phyloP scores from a whole-genome alignment of 2,329 filamentous ascomycete genomes.

The Daldinia sp. region DNA sequence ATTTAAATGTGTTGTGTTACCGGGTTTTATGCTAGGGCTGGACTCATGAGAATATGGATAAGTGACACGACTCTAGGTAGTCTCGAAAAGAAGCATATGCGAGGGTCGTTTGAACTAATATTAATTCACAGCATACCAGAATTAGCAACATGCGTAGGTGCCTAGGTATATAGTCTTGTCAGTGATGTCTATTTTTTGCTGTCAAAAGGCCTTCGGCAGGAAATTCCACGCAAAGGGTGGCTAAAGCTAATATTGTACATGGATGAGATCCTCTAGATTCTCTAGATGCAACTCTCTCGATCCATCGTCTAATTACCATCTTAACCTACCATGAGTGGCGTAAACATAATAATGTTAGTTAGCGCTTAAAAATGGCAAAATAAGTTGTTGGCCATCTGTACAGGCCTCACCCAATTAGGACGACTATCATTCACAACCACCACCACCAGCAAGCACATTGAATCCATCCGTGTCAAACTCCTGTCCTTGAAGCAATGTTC shows the following conservation, averaged over 20 bases:
- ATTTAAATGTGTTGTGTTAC: too few relatives aligned
- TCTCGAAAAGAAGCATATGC: too few relatives aligned
- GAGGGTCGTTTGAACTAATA: too few relatives aligned
- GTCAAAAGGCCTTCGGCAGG: background rate
- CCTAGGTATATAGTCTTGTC: too few relatives aligned
- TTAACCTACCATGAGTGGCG: background rate
- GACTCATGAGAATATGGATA: background rate
- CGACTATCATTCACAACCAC: background rate
- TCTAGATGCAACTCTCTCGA: background rate
- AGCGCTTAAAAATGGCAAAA: background rate
- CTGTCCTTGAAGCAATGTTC: background rate
- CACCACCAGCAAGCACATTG: conserved; percentile 10
- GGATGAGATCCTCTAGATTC: background rate
- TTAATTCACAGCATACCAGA: too few relatives aligned
- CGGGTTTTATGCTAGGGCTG: background rate
- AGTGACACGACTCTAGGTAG: too few relatives aligned
- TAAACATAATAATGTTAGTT: background rate
- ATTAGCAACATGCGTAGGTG: too few relatives aligned
- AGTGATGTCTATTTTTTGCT: background rate
- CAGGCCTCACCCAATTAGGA: too few relatives aligned
- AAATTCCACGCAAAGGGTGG: background rate
- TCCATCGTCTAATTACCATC: background rate
- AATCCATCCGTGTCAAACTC: conserved; percentile 16
- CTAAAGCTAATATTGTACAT: background rate
- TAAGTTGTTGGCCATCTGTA: background rate